phyloP scores from a whole-genome alignment of 2,329 filamentous ascomycete genomes.

The Verticillium zaregamsianum region DNA sequence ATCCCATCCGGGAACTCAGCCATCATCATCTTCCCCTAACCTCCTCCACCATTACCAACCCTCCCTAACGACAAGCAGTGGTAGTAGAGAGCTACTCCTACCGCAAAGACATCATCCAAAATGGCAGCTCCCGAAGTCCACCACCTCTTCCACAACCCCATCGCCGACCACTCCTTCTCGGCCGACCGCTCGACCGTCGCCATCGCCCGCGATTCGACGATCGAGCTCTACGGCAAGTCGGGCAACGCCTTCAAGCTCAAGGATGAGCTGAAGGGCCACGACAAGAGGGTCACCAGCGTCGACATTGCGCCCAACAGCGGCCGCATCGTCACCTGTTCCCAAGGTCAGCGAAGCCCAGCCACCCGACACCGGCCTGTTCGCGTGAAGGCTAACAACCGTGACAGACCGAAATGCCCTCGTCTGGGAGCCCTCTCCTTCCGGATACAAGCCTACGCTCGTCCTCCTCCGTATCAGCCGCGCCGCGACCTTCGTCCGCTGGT shows the following conservation, averaged over 20 bases:
- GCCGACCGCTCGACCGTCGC: constrained; percentile 84
- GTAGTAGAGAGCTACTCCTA: constrained; percentile 99
- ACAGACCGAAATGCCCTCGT: constrained; percentile 94
- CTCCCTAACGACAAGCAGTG: constrained; percentile 31
- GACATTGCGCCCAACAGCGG: constrained; percentile 90
- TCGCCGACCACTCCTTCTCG: constrained; percentile 97
- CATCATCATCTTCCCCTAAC: background rate
- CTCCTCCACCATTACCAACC: background rate
- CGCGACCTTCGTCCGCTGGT: constrained; percentile 96
- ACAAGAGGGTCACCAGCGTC: constrained; percentile 94
- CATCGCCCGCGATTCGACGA: constrained; percentile 82
- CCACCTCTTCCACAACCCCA: constrained; percentile 93
- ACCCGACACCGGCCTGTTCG: background rate
- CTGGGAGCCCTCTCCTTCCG: constrained; percentile 88
- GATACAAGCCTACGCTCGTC: constrained; percentile 96
- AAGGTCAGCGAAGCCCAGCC: constrained; percentile 54
- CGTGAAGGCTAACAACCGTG: background rate
- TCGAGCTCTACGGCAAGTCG: constrained; percentile 78
- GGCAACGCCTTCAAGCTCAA: constrained; percentile 77
- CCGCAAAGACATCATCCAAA: constrained; percentile 37
- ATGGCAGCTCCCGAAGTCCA: constrained; percentile 91
- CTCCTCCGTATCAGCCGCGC: constrained; percentile 95
- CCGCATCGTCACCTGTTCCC: constrained; percentile 95
- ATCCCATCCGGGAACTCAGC: constrained; percentile 1
- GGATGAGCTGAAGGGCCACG: constrained; percentile 92